Evolutionary conservation across 805 yeast species (phyloP).

Genomic region (Clavispora vitiphila): DNA sequence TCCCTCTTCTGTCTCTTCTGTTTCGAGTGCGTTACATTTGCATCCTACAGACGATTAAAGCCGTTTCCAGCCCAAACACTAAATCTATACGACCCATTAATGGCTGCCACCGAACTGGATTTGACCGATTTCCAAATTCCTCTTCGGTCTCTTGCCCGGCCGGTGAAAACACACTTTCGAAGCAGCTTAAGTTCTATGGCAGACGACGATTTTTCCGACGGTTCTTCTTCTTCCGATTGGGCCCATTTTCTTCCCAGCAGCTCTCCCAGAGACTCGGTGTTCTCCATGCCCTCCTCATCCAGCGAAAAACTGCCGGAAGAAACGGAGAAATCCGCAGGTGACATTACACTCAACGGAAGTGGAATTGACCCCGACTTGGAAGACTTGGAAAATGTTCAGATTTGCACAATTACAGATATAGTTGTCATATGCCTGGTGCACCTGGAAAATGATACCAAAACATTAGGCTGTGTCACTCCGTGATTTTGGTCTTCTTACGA

Average conservation of each 20-base stretch:
- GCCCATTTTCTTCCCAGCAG: constrained; percentile 10
- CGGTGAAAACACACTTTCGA: background rate
- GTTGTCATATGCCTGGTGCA: constrained; percentile 10
- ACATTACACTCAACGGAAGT: background rate
- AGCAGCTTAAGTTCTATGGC: constrained; percentile 11
- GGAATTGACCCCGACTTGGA: constrained; percentile 13
- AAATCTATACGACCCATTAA: background rate
- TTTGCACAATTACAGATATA: constrained; percentile 21
- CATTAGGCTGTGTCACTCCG: background rate
- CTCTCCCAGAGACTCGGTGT: background rate
- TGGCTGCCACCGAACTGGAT: background rate
- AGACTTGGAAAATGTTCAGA: constrained; percentile 17
- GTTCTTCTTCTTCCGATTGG: constrained; percentile 8
- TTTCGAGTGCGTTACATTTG: background rate
- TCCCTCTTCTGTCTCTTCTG: too few species aligned
- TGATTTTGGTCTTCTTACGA: too few species aligned
- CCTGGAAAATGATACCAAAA: background rate
- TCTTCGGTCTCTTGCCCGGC: background rate
- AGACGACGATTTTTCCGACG: constrained; percentile 12
- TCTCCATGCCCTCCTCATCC: constrained; percentile 4
- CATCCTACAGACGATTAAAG: background rate
- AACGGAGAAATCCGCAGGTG: background rate
- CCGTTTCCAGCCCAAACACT: too few species aligned
- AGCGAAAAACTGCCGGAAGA: background rate
- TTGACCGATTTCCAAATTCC: constrained; percentile 1